phyloP scores from a whole-genome alignment of 1,284 basidiomycete species.

The Ganoderma meredithae region DNA sequence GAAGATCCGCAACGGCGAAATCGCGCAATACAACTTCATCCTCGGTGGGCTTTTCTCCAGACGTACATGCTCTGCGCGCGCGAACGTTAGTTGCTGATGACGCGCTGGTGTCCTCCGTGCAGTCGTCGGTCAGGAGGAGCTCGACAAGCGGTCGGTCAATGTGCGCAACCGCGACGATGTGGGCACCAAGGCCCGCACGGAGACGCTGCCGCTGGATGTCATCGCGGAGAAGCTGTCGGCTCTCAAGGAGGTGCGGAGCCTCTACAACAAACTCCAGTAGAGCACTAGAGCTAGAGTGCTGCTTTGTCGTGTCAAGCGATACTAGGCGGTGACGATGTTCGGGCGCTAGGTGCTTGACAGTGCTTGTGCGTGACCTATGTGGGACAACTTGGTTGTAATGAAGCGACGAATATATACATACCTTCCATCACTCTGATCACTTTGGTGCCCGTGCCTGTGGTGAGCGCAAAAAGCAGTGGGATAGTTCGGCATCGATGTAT shows the following conservation, averaged over 20 bases:
- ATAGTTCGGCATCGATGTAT: too few relatives aligned
- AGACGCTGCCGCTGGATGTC: slow-evolving; percentile 73
- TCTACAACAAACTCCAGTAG: slow-evolving; percentile 60
- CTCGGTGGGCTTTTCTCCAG: slow-evolving; percentile 69
- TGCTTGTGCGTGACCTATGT: not conserved
- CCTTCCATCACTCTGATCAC: not conserved
- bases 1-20: slow-evolving; percentile 94
- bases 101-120: not conserved
- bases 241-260: slow-evolving; percentile 68
- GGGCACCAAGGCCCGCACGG: slow-evolving; percentile 78
- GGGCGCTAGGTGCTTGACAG: not conserved
- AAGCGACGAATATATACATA: not conserved
- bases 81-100: not conserved
- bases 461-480: too few relatives aligned
- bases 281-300: not conserved
- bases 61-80: not conserved
- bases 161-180: slow-evolving; percentile 94
- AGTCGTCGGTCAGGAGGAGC: slow-evolving; percentile 97
- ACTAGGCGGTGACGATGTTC: not conserved
- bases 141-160: slow-evolving; percentile 88
- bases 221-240: slow-evolving; percentile 68
- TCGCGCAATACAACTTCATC: slow-evolving; percentile 97
- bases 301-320: not conserved
- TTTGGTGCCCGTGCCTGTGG: too few relatives aligned
- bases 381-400: not conserved